Evolutionary conservation across 305 asterid species (phyloP), one percentile per base, ranked within the genome.

Genomic region (Fraxinus paxiana): DNA sequence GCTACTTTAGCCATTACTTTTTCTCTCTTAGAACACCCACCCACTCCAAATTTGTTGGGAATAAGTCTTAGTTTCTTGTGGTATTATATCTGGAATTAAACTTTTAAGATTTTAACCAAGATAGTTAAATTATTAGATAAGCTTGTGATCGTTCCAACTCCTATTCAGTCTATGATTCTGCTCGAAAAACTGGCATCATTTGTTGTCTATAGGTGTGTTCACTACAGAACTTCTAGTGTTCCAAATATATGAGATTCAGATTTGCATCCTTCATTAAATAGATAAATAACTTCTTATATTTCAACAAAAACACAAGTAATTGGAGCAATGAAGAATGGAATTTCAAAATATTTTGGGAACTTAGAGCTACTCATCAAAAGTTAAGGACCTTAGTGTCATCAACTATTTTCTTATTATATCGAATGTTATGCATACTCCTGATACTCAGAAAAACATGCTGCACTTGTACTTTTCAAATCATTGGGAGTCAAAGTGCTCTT

Each of bases 1-100:
- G 15, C 80, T 30, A 13, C 37, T 41, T 72, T 17, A 79, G 56
- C 76, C 70, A 20, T 74, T 81, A 30, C 37, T 41, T 28, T 85
- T 26, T 51, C 17, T 78, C 13, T 61, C 54, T 43, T 43, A 43
- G 30, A 20, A 30, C 2, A 30, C 34, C 17, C 51, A 54, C 24
- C 46, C 79, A 37, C 43, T 37, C 43, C 31, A 78, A 65, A 30
- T 17, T 61, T 17, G 20, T 78, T 13, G 10, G 76, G 54, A 43
- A 63, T 63, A 12, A 43, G 0, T 43, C 54, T 12, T 43, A 43
- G 54, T 43, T 12, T 43, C 54, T 43, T 12, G 17, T 43, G n/a
- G 54, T 2, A 43, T 43, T 43, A 10, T 43, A 13, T 43, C 54
- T 41, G 51, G 54, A 3, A 3, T 43, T 43, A 3, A 43, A 43